Percentiles rank a stretch among this genome's conserved stretches.
phyloP scores from a whole-genome alignment of 148 eudicot genomes.

The Tetragonia tetragonoides region DNA sequence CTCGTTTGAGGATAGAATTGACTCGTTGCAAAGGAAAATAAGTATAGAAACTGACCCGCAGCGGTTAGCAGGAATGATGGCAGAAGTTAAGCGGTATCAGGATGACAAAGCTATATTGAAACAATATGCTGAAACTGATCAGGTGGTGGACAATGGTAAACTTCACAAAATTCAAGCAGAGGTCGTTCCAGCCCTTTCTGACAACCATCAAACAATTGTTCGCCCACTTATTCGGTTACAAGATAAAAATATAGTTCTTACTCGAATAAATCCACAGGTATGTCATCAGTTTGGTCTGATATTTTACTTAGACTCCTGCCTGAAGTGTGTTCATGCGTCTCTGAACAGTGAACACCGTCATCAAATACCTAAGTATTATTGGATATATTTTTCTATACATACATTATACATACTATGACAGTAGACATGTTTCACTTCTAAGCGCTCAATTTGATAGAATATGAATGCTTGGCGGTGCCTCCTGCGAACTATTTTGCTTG shows the following conservation, averaged over 20 bases:
- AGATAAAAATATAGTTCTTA: slow-evolving; percentile 82
- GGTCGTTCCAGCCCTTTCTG: slow-evolving; percentile 83
- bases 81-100: slow-evolving; percentile 93
- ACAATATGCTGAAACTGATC: slow-evolving; percentile 96
- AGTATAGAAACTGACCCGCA: slow-evolving; percentile 66
- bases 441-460: too few relatives aligned
- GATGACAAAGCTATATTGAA: slow-evolving; percentile 83
- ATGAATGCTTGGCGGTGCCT: not conserved
- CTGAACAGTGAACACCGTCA: not conserved
- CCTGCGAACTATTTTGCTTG: not conserved
- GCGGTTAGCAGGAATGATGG: slow-evolving; percentile 74
- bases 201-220: slow-evolving; percentile 69
- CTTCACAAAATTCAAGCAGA: slow-evolving; percentile 74
- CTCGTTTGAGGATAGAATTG: slow-evolving; percentile 94
- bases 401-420: not conserved
- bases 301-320: not conserved
- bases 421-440: not conserved
- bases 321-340: not conserved
- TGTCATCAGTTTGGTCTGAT: not conserved
- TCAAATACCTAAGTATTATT: not conserved
- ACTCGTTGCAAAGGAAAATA: slow-evolving; percentile 75
- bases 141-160: slow-evolving; percentile 84
- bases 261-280: slow-evolving; percentile 98
- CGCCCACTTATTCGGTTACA: slow-evolving; percentile 86
- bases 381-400: not conserved